Percentiles rank a stretch among this genome's conserved stretches.
Conservation (phyloP, 2,329 filamentous ascomycete species). For the Botryotinia convoluta region DNA sequence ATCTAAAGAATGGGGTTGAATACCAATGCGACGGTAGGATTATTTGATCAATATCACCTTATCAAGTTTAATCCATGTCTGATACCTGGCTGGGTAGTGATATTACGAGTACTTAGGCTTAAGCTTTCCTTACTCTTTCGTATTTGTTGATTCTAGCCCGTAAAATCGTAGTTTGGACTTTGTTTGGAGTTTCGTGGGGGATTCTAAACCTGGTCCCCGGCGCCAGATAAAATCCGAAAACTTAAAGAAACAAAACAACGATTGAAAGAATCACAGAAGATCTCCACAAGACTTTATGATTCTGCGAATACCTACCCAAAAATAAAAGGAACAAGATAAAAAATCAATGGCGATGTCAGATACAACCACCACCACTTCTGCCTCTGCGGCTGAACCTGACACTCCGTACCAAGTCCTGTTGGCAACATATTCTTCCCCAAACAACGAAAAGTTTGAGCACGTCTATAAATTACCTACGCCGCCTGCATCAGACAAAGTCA, state of each 20-base stretch:
- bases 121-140: neutral
- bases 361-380: conserved; percentile 7
- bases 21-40: neutral
- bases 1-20: conserved; percentile 2
- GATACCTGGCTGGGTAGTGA: neutral
- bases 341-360: conserved; percentile 9
- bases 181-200: conserved; percentile 8
- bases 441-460: conserved; percentile 48
- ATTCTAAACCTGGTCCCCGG: conserved; percentile 12
- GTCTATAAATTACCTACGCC: conserved; percentile 41
- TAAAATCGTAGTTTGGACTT: neutral
- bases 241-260: neutral
- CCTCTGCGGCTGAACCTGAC: neutral
- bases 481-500: conserved; percentile 40
- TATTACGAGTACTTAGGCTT: neutral
- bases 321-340: neutral
- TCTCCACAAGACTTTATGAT: neutral
- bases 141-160: neutral
- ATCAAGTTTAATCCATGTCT: conserved; percentile 10
- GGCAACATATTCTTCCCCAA: conserved; percentile 54
- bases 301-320: neutral
- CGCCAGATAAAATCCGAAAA: conserved; percentile 2
- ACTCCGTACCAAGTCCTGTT: conserved; percentile 19
- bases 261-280: neutral
- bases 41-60: neutral